Base-by-base conservation (phyloP, 108 stramenopile species). In the Thalassiosira profunda region DNA sequence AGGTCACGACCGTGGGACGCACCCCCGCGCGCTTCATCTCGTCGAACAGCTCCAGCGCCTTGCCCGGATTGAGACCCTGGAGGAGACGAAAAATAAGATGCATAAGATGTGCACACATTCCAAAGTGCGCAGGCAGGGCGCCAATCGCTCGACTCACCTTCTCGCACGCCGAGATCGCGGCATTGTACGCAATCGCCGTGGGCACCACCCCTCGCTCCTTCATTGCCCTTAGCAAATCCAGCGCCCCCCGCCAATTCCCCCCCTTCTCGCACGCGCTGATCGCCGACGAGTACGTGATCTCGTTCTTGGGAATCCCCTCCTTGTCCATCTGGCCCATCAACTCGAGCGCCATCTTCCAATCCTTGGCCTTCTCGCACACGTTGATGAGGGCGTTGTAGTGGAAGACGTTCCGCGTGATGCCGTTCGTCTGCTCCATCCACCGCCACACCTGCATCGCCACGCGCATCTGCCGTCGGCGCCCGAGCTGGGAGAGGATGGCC, bases 201-300 rank as follows among this genome's bases (percentile, higher is more conserved):
- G 79, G 84, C 58, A 77, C 82, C n/a, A 81, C 70, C 6, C 89
- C 86, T 61, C 87, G 83, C 28, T 70, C 64, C 78, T 89, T 86
- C 93, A 94, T 94, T 52, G 78, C 81, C 21, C 88, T 89, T 49
- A 94, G 47, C 57, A 94, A 66, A 77, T 91, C 87, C 35, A 91
- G 49, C 8, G 93, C 93, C 7, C 63, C 79, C 46, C 87, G 76
- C 88, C 89, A 92, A 44, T 94, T 84, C 43, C 90, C 93, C 45
- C 80, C 81, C 77, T 94, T 92, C 81, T 92, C 90, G 45, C 90
- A 94, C 14, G 90, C 90, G 34, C 90, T 85, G 38, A 94, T 94
- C 14, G 93, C 90, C 41, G 79, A 83, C 3, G 88, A 86, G 61
- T 84, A 91, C 57, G 93, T 94, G 36, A 94, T 87, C 75, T 91